phyloP scores from a whole-genome alignment of 441 rosid species.

The Francoa sonchifolia region DNA sequence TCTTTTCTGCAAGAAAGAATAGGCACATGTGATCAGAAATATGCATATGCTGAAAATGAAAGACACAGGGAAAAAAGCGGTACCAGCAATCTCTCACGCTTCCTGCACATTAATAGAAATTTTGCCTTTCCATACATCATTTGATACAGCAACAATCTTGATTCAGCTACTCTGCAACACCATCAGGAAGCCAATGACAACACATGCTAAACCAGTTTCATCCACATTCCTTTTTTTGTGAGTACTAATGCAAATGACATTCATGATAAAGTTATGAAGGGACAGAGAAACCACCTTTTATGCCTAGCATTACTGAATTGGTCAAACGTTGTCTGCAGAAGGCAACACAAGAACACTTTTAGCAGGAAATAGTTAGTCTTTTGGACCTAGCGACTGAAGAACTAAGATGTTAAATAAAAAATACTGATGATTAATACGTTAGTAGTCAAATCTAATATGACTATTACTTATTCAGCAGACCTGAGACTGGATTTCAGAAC shows the following conservation, averaged over 20 bases:
- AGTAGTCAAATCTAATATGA: no score
- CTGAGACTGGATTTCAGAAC: slow-evolving; percentile 55
- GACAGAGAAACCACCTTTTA: slow-evolving; percentile 33
- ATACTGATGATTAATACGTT: no score
- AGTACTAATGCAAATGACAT: slow-evolving; percentile 11
- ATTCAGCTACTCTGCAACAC: slow-evolving; percentile 48
- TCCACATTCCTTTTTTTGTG: background rate
- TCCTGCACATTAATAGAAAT: slow-evolving; percentile 39
- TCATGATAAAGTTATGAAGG: slow-evolving; percentile 4
- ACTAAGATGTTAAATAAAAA: no score
- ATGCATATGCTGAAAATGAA: background rate
- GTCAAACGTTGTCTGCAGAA: slow-evolving; percentile 31
- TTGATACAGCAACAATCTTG: slow-evolving; percentile 37
- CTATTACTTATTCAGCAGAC: slow-evolving; percentile 27
- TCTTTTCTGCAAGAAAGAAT: slow-evolving; percentile 43
- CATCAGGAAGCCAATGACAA: slow-evolving; percentile 15
- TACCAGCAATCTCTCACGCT: slow-evolving; percentile 55
- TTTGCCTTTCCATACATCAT: slow-evolving; percentile 53
- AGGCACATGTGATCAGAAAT: slow-evolving; percentile 15
- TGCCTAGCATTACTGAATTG: slow-evolving; percentile 21
- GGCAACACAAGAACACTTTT: slow-evolving; percentile 14
- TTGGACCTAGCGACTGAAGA: no score
- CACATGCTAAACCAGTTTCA: slow-evolving; percentile 9
- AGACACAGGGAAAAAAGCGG: background rate
- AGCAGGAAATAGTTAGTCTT: slow-evolving; percentile 15